Evolutionary conservation across 352 stramenopile genomes (phyloP).

Genomic region (Phytophthora quininea): DNA sequence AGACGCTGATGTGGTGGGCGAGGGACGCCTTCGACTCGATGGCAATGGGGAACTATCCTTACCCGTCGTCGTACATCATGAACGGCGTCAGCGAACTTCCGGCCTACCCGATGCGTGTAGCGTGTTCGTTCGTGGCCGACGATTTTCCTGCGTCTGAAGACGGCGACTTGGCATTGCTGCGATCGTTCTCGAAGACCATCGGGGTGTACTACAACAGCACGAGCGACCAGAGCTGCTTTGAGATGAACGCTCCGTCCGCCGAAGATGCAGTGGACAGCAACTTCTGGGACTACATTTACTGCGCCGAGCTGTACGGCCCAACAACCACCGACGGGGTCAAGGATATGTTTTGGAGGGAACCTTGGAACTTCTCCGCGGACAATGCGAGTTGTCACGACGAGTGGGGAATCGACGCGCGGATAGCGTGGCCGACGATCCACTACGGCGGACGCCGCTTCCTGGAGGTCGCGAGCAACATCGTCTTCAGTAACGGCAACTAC

Average conservation of each 20-base stretch:
- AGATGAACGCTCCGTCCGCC: slow-evolving; percentile 18
- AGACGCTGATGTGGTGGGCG: slow-evolving; percentile 41
- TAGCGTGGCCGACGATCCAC: slow-evolving; percentile 44
- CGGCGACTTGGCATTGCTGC: slow-evolving; percentile 26
- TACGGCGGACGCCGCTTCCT: slow-evolving; percentile 49
- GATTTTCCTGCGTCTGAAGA: slow-evolving; percentile 28
- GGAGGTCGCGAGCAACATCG: slow-evolving; percentile 75
- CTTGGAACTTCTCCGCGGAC: slow-evolving; percentile 43
- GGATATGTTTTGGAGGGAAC: slow-evolving; percentile 73
- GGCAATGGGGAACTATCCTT: slow-evolving; percentile 92
- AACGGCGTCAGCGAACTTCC: slow-evolving; percentile 67
- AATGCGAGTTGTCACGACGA: slow-evolving; percentile 42
- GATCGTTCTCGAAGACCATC: slow-evolving; percentile 35
- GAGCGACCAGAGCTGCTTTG: slow-evolving; percentile 35
- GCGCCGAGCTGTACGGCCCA: slow-evolving; percentile 53
- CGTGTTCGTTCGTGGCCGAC: slow-evolving; percentile 55
- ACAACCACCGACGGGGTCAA: slow-evolving; percentile 47
- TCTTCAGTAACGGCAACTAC: slow-evolving; percentile 90
- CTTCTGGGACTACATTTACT: slow-evolving; percentile 58
- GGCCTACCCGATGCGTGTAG: slow-evolving; percentile 76
- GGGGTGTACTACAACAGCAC: slow-evolving; percentile 55
- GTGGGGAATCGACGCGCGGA: slow-evolving; percentile 48
- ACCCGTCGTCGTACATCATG: slow-evolving; percentile 88
- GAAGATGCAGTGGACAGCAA: slow-evolving; percentile 34
- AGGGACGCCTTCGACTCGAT: slow-evolving; percentile 75